phyloP scores from a whole-genome alignment of 139 green algal genomes.

The Chlorella sp. region DNA sequence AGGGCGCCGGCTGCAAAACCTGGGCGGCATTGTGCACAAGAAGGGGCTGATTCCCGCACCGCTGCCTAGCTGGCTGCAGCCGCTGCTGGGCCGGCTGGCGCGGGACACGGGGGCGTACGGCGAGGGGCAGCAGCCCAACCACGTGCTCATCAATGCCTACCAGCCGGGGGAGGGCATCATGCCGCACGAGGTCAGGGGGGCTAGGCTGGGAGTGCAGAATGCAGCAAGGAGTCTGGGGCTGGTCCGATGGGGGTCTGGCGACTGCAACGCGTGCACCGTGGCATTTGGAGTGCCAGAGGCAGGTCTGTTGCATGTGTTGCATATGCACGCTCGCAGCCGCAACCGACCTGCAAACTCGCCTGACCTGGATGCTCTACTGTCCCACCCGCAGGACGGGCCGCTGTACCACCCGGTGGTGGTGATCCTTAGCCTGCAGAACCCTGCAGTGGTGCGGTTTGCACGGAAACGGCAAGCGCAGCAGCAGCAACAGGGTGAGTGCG shows the following conservation, averaged over 20 bases:
- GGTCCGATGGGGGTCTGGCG: no score
- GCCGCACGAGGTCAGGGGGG: conserved; percentile 4
- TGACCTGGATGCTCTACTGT: no score
- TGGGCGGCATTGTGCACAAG: conserved; percentile 12
- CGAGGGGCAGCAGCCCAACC: conserved; percentile 19
- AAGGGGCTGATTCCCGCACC: conserved; percentile 13
- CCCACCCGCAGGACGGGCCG: conserved; percentile 22
- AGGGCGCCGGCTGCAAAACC: conserved; percentile 25
- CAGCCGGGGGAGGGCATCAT: conserved; percentile 22
- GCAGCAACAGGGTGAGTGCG: not conserved
- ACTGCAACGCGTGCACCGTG: no score
- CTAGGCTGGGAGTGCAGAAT: no score
- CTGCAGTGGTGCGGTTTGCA: conserved; percentile 36
- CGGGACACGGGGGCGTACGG: not conserved
- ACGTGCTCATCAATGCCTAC: conserved; percentile 47
- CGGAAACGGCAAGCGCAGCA: not conserved
- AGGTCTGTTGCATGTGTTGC: no score
- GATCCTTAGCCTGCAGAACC: conserved; percentile 28
- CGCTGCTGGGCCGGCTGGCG: conserved; percentile 7
- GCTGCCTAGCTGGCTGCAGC: conserved; percentile 20
- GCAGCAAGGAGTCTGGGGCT: no score
- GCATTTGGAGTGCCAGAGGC: no score
- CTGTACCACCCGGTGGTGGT: conserved; percentile 40
- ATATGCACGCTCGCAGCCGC: no score
- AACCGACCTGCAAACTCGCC: no score